Evolutionary conservation across 495 filamentous ascomycete species (phyloP), one percentile per base, ranked within the genome.

Genomic region (Aspergillus kassunensis): DNA sequence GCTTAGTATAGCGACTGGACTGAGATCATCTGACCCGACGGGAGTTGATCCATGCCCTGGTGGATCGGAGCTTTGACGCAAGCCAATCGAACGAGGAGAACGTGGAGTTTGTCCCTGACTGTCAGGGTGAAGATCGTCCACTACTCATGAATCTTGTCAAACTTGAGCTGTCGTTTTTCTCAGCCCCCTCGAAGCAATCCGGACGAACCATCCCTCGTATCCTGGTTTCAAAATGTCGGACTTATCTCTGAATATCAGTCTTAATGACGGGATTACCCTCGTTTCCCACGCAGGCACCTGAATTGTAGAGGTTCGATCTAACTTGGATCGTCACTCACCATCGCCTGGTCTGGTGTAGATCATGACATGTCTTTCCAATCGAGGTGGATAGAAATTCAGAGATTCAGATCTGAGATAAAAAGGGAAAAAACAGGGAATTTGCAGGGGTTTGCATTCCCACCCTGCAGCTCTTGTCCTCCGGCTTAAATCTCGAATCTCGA

Each of bases 281-380:
- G 61, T 57, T 51, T 51, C 42, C 49, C 27, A 58, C 57, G 56
- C 60, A 63, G 57, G 57, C 60, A 63, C 56, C 53, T 53, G 31
- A 39, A 44, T 41, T 55, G 37, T 41, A 46, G 53, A 41, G 35
- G 49, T 9, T 40, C n/a, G n/a, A 39, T 21, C 20, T 13, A 6
- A 19, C 9, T 34, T 46, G 44, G 33, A 37, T 40, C 27, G 53
- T 34, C 41, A 50, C 29, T 37, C 31, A 37, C 29, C 48, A 48
- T 46, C 43, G 50, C 48, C 53, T 46, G 49, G 37, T n/a, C 31
- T 29, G n/a, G 24, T 51, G 53, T 50, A 53, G 53, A 60, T 54
- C 57, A 31, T 47, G 31, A 18, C 20, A 31, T 44, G 19, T 43
- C 21, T 43, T 43, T n/a, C 18, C 24, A n/a, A 44, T 44, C 16